These are phyloP conservation scores for Fusarium sp. DNA, from an alignment of 2,329 filamentous ascomycete genomes.

Conservation along the genomic window DNA sequence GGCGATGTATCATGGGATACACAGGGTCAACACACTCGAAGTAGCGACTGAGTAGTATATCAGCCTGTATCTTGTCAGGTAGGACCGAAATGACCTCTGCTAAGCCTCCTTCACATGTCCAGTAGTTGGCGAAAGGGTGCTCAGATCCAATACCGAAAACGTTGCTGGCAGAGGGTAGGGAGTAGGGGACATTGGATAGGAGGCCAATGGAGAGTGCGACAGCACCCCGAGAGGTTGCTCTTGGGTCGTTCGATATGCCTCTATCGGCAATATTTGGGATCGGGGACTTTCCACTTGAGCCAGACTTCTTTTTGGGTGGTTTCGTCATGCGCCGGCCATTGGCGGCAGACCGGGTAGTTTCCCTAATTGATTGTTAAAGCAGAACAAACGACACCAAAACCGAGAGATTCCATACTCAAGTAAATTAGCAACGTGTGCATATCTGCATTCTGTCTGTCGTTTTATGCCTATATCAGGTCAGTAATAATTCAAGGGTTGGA, in stretches of 20 bases:
- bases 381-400: slow-evolving; percentile 1
- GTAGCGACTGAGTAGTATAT: slow-evolving; percentile 73
- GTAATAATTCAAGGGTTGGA: background rate
- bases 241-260: slow-evolving; percentile 59
- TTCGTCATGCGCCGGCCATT: slow-evolving; percentile 68
- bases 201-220: slow-evolving; percentile 69
- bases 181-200: slow-evolving; percentile 79
- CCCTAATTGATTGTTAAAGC: slow-evolving; percentile 54
- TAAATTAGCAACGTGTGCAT: slow-evolving; percentile 80
- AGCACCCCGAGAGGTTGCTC: slow-evolving; percentile 60
- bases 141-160: slow-evolving; percentile 85
- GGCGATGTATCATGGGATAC: slow-evolving; percentile 82
- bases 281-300: slow-evolving; percentile 51
- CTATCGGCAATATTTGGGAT: slow-evolving; percentile 68
- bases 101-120: slow-evolving; percentile 81
- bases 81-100: slow-evolving; percentile 80
- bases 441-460: slow-evolving; percentile 78
- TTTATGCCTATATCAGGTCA: slow-evolving; percentile 70
- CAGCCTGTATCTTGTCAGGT: slow-evolving; percentile 79
- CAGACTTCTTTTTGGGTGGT: slow-evolving; percentile 65
- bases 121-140: slow-evolving; percentile 85
- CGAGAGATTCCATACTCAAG: slow-evolving; percentile 69
- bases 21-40: slow-evolving; percentile 81
- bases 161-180: slow-evolving; percentile 75
- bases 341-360: slow-evolving; percentile 65